Conservation (phyloP, 1,139 yeast species). For the Hyphopichia pseudoburtonii region DNA sequence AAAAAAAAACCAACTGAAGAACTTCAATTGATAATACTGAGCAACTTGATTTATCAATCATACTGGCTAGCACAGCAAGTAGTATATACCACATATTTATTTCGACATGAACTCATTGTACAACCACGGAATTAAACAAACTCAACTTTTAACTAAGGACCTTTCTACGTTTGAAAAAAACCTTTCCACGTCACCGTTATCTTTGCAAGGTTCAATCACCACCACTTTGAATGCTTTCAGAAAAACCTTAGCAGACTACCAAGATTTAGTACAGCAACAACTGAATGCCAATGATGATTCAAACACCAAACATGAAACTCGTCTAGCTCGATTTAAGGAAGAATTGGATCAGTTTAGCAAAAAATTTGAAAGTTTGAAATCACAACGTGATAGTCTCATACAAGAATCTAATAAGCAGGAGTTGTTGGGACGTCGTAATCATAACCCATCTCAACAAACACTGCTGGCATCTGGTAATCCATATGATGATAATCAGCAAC, state of each 20-base stretch:
- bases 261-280: constrained; percentile 62
- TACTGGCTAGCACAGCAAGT: no score
- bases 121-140: constrained; percentile 87
- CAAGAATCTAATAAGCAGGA: constrained; percentile 59
- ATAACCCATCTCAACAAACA: constrained; percentile 14
- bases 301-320: constrained; percentile 60
- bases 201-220: constrained; percentile 79
- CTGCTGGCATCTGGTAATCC: constrained; percentile 61
- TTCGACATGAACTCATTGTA: constrained; percentile 76
- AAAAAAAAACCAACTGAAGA: no score
- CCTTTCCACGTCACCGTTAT: constrained; percentile 67
- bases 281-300: constrained; percentile 46
- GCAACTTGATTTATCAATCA: no score
- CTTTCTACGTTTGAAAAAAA: constrained; percentile 65
- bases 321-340: constrained; percentile 59
- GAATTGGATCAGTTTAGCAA: constrained; percentile 58
- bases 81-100: no score
- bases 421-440: constrained; percentile 55
- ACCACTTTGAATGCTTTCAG: constrained; percentile 76
- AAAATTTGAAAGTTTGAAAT: constrained; percentile 64
- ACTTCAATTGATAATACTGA: no score
- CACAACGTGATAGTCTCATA: constrained; percentile 59
- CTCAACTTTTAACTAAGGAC: constrained; percentile 70
- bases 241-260: constrained; percentile 78
- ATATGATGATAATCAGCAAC: constrained; percentile 31